These are phyloP conservation scores for maize (Zea mays) DNA, from an alignment of 176 grass and related monocot genomes.

Conservation along the genomic window DNA sequence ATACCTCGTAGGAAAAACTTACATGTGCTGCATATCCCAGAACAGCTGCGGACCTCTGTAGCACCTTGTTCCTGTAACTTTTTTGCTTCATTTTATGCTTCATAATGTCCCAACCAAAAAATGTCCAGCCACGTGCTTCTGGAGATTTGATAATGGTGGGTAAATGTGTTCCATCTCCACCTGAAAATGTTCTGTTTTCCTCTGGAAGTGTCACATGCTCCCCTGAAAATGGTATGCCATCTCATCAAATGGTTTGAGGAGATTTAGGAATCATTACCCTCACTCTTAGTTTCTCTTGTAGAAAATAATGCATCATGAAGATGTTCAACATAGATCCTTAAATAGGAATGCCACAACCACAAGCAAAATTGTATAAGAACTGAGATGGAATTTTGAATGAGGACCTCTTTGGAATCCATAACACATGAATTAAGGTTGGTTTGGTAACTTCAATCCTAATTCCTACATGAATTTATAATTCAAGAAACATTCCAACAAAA, in stretches of 20 bases:
- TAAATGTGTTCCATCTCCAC: conserved; percentile 3
- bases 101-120: conserved; percentile 48
- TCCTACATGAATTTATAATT: neutral
- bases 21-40: conserved; percentile 64
- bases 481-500: neutral
- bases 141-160: conserved; percentile 35
- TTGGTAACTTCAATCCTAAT: neutral
- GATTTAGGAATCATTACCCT: neutral
- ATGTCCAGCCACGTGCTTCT: neutral
- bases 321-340: neutral
- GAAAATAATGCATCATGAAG: neutral
- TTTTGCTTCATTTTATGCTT: conserved; percentile 34
- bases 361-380: neutral
- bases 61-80: conserved; percentile 28
- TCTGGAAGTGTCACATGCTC: conserved; percentile 11
- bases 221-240: conserved; percentile 44
- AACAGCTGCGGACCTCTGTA: conserved; percentile 50
- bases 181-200: conserved; percentile 19
- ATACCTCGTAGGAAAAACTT: conserved; percentile 31
- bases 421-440: neutral
- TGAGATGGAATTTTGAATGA: neutral
- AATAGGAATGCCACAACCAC: neutral
- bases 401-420: neutral
- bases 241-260: conserved; percentile 24
- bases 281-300: neutral